phyloP scores from a whole-genome alignment of 2,329 filamentous ascomycete genomes.

The Teratosphaeria pseudoeucalypti region DNA sequence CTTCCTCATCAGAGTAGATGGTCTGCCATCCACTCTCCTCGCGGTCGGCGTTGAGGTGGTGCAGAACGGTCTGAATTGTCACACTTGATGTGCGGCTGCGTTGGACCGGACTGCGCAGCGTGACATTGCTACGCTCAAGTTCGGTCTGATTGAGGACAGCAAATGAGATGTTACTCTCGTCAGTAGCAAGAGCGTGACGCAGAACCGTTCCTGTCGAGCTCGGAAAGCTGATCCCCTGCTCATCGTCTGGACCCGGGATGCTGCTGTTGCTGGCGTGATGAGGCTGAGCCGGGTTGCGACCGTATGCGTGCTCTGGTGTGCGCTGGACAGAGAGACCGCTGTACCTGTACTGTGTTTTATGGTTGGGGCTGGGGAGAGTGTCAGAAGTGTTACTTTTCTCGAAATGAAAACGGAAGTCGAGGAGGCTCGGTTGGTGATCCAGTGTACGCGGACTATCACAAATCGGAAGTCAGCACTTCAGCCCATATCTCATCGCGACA shows the following conservation, averaged over 20 bases:
- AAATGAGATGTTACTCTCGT: background rate
- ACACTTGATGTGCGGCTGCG: background rate
- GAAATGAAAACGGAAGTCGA: slow-evolving; percentile 1
- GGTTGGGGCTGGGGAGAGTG: background rate
- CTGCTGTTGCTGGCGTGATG: background rate
- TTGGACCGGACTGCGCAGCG: background rate
- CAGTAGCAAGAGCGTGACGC: background rate
- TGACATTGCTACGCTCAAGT: background rate
- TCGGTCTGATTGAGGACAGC: background rate
- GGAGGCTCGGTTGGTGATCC: background rate
- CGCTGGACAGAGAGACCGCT: background rate
- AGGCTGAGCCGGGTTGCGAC: background rate
- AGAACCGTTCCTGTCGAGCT: background rate
- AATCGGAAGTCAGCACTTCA: background rate
- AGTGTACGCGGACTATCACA: background rate
- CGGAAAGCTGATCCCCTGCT: background rate
- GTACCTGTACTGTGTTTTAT: background rate
- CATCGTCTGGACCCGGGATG: background rate
- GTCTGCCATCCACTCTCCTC: background rate
- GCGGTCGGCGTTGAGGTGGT: background rate
- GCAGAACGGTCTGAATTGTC: background rate
- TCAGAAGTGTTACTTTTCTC: background rate
- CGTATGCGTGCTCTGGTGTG: background rate
- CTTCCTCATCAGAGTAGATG: background rate
- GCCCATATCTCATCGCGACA: background rate